A percentile compares a stretch with the other conserved stretches of the same genome.
Conservation (phyloP, 2,329 filamentous ascomycete genomes). For the Cyanodermella asteris region DNA sequence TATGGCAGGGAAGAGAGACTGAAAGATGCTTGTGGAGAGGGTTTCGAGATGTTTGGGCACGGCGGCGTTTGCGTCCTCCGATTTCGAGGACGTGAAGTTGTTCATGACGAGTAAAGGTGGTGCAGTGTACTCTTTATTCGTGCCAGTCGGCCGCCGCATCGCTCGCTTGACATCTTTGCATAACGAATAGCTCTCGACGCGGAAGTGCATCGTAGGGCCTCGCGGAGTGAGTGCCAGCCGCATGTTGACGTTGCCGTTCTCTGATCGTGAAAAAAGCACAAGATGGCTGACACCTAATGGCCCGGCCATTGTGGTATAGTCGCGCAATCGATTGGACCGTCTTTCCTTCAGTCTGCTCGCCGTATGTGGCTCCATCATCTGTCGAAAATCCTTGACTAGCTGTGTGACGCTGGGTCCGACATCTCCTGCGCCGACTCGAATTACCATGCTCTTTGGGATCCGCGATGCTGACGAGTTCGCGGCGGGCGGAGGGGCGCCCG, state of each 20-base stretch:
- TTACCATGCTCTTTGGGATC: conserved; percentile 91
- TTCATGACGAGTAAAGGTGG: conserved; percentile 95
- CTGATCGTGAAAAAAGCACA: conserved; percentile 76
- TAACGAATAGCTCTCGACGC: conserved; percentile 84
- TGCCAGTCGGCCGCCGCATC: conserved; percentile 60
- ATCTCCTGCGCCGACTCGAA: conserved; percentile 83
- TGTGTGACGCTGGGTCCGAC: conserved; percentile 83
- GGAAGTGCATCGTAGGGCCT: conserved; percentile 82
- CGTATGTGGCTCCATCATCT: conserved; percentile 90
- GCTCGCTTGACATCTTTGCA: conserved; percentile 75
- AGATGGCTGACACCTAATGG: conserved; percentile 84
- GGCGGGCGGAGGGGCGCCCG: conserved; percentile 25
- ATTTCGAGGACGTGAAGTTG: conserved; percentile 55
- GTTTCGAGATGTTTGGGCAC: conserved; percentile 90
- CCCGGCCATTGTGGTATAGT: conserved; percentile 90
- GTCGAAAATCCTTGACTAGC: conserved; percentile 71
- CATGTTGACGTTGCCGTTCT: conserved; percentile 78
- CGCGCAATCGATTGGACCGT: conserved; percentile 65
- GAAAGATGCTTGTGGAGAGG: conserved; percentile 81
- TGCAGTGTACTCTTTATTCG: conserved; percentile 66
- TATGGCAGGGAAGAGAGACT: conserved; percentile 88
- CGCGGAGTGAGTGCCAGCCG: conserved; percentile 70
- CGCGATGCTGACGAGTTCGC: conserved; percentile 41
- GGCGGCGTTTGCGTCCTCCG: conserved; percentile 32
- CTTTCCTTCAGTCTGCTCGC: conserved; percentile 76